Conservation (phyloP, 2,329 filamentous ascomycete genomes). For the Neonectria neomacrospora region DNA sequence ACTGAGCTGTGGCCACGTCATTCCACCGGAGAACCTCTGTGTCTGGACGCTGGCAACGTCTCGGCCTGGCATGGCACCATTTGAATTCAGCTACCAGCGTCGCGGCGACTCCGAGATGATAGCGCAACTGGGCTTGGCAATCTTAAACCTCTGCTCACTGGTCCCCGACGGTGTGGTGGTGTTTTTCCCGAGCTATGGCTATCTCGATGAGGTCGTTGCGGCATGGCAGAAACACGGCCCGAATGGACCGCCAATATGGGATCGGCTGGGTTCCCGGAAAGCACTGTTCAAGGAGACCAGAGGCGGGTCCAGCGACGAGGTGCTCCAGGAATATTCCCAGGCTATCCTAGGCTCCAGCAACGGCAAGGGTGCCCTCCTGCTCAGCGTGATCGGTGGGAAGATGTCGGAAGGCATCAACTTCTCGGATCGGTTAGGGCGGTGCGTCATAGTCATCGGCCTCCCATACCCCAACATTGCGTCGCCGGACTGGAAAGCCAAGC, state of each 20-base stretch:
- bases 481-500: slow-evolving; percentile 92
- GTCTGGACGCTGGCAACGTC: slow-evolving; percentile 74
- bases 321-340: slow-evolving; percentile 77
- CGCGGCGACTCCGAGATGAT: slow-evolving; percentile 77
- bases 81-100: slow-evolving; percentile 90
- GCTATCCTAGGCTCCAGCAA: slow-evolving; percentile 65
- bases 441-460: slow-evolving; percentile 89
- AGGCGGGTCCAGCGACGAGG: slow-evolving; percentile 70
- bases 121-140: slow-evolving; percentile 75
- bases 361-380: slow-evolving; percentile 76
- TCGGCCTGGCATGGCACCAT: slow-evolving; percentile 58
- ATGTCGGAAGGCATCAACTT: slow-evolving; percentile 99
- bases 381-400: slow-evolving; percentile 93
- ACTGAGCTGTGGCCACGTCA: slow-evolving; percentile 93
- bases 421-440: slow-evolving; percentile 87
- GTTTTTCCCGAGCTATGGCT: slow-evolving; percentile 96
- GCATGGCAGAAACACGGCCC: slow-evolving; percentile 62
- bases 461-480: slow-evolving; percentile 92
- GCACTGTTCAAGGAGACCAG: slow-evolving; percentile 69
- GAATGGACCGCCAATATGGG: slow-evolving; percentile 63
- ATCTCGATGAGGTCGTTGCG: slow-evolving; percentile 78
- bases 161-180: slow-evolving; percentile 92
- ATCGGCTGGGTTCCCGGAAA: slow-evolving; percentile 68
- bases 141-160: slow-evolving; percentile 76
- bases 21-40: slow-evolving; percentile 82